phyloP scores from a whole-genome alignment of 2,329 filamentous ascomycete genomes.

The Pyrenophora seminiperda region DNA sequence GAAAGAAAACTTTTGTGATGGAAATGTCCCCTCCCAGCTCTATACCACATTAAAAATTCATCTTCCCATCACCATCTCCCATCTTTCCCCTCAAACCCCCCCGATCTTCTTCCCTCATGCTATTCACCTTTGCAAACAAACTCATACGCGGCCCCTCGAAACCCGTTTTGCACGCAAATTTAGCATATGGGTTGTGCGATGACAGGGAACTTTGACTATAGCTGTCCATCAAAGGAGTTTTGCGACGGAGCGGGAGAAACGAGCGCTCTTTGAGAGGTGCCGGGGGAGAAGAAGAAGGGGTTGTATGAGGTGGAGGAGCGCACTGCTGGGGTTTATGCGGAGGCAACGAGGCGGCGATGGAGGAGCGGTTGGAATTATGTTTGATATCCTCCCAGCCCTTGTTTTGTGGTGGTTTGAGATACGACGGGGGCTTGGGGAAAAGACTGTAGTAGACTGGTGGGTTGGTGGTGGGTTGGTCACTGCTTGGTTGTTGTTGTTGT shows the following conservation, averaged over 20 bases:
- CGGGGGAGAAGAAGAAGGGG: conserved; percentile 11
- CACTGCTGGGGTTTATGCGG: conserved; percentile 11
- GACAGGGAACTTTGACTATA: conserved; percentile 24
- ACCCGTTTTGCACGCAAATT: conserved; percentile 22
- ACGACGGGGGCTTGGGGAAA: not conserved
- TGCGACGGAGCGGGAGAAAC: conserved; percentile 17
- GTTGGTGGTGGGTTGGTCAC: not conserved
- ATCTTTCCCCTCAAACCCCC: not conserved
- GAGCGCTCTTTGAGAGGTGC: conserved; percentile 24
- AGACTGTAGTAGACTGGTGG: not conserved
- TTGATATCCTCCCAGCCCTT: conserved; percentile 43
- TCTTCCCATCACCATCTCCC: not conserved
- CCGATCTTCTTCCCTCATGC: conserved; percentile 10
- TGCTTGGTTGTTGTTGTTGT: too few species aligned
- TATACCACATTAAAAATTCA: too few species aligned
- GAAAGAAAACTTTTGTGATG: too few species aligned
- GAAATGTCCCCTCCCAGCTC: too few species aligned
- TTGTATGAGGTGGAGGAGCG: conserved; percentile 9
- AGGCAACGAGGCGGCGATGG: not conserved
- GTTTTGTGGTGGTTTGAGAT: conserved; percentile 6
- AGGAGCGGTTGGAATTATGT: conserved; percentile 13
- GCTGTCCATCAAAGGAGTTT: conserved; percentile 26
- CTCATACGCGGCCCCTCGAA: conserved; percentile 28
- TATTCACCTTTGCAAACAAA: conserved; percentile 14
- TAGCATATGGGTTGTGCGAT: conserved; percentile 19